phyloP scores from a whole-genome alignment of 192 early-diverging fungal genomes.

The Glomus cerebriforme region DNA sequence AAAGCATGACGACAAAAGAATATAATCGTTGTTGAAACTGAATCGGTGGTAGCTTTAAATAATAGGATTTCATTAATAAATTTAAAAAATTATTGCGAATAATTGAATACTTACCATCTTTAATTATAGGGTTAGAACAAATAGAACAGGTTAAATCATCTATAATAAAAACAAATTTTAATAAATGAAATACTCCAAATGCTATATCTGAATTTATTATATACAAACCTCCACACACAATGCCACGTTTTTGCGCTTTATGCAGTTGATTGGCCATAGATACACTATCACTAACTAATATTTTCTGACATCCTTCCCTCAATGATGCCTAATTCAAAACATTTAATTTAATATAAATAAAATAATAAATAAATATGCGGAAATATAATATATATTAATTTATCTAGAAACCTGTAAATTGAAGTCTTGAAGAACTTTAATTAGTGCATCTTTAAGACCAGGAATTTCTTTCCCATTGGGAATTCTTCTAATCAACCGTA shows the following conservation, averaged over 20 bases:
- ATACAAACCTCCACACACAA: slow-evolving; percentile 53
- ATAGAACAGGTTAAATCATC: slow-evolving; percentile 48
- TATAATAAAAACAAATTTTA: slow-evolving; percentile 9
- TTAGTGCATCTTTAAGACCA: slow-evolving; percentile 76
- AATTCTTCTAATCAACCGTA: slow-evolving; percentile 77
- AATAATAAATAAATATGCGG: slow-evolving; percentile 1
- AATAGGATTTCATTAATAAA: background rate
- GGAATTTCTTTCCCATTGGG: slow-evolving; percentile 79
- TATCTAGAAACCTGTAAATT: slow-evolving; percentile 75
- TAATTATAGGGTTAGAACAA: slow-evolving; percentile 53
- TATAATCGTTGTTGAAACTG: slow-evolving; percentile 58
- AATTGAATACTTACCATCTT: slow-evolving; percentile 7
- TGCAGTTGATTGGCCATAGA: slow-evolving; percentile 73
- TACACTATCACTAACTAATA: slow-evolving; percentile 85
- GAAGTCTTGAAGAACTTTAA: slow-evolving; percentile 90
- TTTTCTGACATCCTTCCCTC: slow-evolving; percentile 87
- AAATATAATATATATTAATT: too few species aligned
- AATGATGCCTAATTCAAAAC: slow-evolving; percentile 68
- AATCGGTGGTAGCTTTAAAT: slow-evolving; percentile 24
- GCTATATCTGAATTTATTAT: background rate
- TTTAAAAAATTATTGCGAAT: background rate
- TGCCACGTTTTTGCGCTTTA: slow-evolving; percentile 66
- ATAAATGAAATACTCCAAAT: background rate
- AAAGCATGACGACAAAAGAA: slow-evolving; percentile 93
- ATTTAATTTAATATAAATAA: slow-evolving; percentile 8